phyloP scores from a whole-genome alignment of 768 basidiomycete genomes.

The Porpolomopsis calyptriformis region DNA sequence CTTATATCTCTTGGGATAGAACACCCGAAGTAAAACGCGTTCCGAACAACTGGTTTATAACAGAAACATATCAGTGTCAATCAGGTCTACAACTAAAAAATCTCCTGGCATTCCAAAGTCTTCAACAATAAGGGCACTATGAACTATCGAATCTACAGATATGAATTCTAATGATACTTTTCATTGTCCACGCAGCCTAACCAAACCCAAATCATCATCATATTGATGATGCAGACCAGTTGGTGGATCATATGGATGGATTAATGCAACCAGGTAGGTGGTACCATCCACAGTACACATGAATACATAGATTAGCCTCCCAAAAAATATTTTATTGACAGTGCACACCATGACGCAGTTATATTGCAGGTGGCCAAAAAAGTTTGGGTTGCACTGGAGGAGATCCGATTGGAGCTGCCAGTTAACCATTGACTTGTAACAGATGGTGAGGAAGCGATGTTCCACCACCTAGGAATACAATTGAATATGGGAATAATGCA shows the following conservation, averaged over 20 bases:
- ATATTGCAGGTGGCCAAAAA: conserved; percentile 17
- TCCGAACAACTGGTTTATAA: too few relatives aligned
- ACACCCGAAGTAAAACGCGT: too few relatives aligned
- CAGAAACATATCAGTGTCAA: conserved; percentile 24
- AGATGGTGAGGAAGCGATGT: conserved; percentile 16
- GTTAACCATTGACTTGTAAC: conserved; percentile 19
- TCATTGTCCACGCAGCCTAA: conserved; percentile 9
- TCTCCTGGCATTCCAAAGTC: conserved; percentile 13
- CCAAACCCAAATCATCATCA: conserved; percentile 17
- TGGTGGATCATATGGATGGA: conserved; percentile 15
- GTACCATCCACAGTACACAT: conserved; percentile 9
- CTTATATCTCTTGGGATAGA: too few relatives aligned
- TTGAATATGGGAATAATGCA: conserved; percentile 4
- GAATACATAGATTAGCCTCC: conserved; percentile 16
- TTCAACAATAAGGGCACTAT: conserved; percentile 18
- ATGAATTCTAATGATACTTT: conserved; percentile 14
- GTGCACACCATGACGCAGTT: conserved; percentile 20
- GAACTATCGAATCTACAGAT: conserved; percentile 19
- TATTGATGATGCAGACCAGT: conserved; percentile 7
- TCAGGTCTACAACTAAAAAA: conserved; percentile 18
- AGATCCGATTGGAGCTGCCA: conserved; percentile 21
- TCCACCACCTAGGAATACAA: conserved; percentile 14
- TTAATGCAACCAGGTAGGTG: conserved; percentile 12
- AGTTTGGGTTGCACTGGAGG: conserved; percentile 21
- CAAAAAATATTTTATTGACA: conserved; percentile 12